Evolutionary conservation across 768 basidiomycete species (phyloP), one percentile per base, ranked within the genome.

Genomic region (Suillus sp.): DNA sequence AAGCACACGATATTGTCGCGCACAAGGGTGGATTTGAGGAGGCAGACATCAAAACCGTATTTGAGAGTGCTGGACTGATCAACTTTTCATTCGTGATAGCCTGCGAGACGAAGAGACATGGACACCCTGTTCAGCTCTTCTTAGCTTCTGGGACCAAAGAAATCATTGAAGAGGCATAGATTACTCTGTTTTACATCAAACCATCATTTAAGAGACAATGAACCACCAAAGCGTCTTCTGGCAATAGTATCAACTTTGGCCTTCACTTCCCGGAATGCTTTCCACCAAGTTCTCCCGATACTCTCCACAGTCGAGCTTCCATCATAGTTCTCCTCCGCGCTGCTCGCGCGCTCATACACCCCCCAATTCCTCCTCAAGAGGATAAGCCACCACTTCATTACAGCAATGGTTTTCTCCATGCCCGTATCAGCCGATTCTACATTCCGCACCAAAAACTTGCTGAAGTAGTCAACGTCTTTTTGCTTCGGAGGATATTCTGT

Each of bases 331-430:
- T 73, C 75, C 47, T 78, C 80, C 37, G 76, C 62, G 13, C 68
- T 69, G 35, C 62, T 62, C 47, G 70, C 74, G 62, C 75, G 68
- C 73, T 91, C 89, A 61, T 83, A 83, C 4, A 78, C 75, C 13
- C 80, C 83, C 83, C 89, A 94, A 69, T 84, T 74, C 64, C 87
- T 77, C 68, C 88, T 78, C 68, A 93, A 72, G 32, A 95, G 71
- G 37, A 89, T 80, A 66, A 86, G 74, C 95, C 93, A 95, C 91
- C 90, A 96, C 69, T 84, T 88, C 80, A 93, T 79, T 20, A 92
- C 84, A 30, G 84, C 84, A 14, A 91, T 74, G 59, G 87, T 90
- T 64, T 84, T 84, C 75, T 90, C 89, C 45, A 93, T 75, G 0
- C 92, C 86, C n/a, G 69, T 82, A 71, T 92, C 90, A 6, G 83